These are phyloP conservation scores for Cerrena zonata DNA, from an alignment of 1,284 basidiomycete species.

Conservation along the genomic window DNA sequence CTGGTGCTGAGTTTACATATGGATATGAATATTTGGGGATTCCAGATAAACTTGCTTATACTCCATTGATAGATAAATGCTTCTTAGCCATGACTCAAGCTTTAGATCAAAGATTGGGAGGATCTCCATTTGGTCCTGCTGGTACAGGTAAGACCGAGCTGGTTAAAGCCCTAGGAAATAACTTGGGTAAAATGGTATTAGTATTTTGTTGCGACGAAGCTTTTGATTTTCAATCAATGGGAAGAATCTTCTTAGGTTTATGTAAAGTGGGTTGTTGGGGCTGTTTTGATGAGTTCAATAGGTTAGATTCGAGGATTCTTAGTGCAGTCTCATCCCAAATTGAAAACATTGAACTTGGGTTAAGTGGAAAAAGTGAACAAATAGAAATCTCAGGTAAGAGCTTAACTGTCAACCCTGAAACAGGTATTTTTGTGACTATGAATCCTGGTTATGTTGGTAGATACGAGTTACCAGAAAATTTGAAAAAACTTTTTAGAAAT, in stretches of 20 bases:
- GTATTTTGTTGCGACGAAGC: constrained; percentile 99
- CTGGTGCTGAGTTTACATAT: constrained; percentile 91
- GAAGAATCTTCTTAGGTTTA: constrained; percentile 95
- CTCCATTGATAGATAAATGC: constrained; percentile 92
- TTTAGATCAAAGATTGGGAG: constrained; percentile 88
- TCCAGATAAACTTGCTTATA: constrained; percentile 94
- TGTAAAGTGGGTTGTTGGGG: constrained; percentile 99
- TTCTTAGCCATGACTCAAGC: constrained; percentile 97
- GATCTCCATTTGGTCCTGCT: constrained; percentile 95
- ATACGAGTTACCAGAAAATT: constrained; percentile 92
- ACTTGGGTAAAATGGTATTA: constrained; percentile 93
- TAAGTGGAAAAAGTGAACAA: constrained; percentile 89
- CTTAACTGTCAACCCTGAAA: constrained; percentile 92
- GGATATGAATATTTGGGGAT: constrained; percentile 99
- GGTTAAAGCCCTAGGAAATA: constrained; percentile 96
- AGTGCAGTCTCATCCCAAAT: constrained; percentile 99
- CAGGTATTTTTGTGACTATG: constrained; percentile 95
- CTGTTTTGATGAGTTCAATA: constrained; percentile 97
- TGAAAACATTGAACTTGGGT: constrained; percentile 87
- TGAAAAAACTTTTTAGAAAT: constrained; percentile 92
- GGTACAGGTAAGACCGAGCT: constrained; percentile 96
- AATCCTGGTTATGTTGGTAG: constrained; percentile 98
- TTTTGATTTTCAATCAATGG: constrained; percentile 99
- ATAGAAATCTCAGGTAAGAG: too few species aligned
- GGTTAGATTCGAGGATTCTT: constrained; percentile 94